These are phyloP conservation scores for Solanum hybrid DNA, from an alignment of 305 asterid genomes.

Conservation along the genomic window DNA sequence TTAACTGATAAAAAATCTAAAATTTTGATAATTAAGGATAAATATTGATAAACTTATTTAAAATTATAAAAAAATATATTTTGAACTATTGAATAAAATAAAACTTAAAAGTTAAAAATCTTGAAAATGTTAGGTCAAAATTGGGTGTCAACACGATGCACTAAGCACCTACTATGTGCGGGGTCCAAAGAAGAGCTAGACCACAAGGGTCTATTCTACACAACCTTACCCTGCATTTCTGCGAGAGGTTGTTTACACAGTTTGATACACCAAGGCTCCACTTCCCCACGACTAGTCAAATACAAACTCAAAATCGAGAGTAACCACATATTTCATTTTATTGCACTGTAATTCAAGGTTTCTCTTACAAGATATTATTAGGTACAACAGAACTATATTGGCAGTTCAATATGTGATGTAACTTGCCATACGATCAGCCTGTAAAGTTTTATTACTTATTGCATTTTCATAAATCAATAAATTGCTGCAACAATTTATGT, in stretches of 20 bases:
- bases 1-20: too few species aligned
- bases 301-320: background rate
- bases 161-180: background rate
- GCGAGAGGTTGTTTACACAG: background rate
- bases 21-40: too few species aligned
- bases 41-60: too few species aligned
- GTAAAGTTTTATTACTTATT: background rate
- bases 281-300: background rate
- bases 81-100: too few species aligned
- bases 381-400: background rate
- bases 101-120: too few species aligned
- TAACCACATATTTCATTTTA: background rate
- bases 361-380: background rate
- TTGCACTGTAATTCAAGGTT: background rate
- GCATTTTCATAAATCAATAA: background rate
- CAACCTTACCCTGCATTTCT: background rate
- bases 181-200: background rate
- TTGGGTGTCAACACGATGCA: background rate
- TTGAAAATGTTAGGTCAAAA: too few species aligned
- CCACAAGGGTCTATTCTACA: background rate
- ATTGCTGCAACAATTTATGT: background rate
- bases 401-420: background rate
- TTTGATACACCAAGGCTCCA: background rate
- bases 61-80: too few species aligned
- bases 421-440: background rate